Percentiles rank a stretch among this genome's conserved stretches.
phyloP scores from a whole-genome alignment of 2,329 filamentous ascomycete genomes.

The Paraconiothyrium sp. region DNA sequence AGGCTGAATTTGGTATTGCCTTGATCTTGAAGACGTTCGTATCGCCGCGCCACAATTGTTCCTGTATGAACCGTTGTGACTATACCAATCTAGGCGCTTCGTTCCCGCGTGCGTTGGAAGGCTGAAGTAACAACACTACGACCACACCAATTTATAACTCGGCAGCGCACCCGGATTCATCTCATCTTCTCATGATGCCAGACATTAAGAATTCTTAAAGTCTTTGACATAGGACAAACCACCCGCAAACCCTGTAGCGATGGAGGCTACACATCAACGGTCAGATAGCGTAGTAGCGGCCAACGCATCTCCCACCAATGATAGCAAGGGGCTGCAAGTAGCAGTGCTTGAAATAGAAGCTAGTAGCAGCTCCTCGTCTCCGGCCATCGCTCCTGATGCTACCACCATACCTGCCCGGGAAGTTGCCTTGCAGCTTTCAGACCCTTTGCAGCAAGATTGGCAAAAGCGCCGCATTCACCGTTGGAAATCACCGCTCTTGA shows the following conservation, averaged over 20 bases:
- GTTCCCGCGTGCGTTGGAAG: background rate
- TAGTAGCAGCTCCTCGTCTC: background rate
- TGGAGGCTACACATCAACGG: background rate
- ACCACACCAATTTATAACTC: background rate
- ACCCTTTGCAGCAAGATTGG: slow-evolving; percentile 2
- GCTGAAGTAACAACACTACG: background rate
- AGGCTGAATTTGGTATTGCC: background rate
- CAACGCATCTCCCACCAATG: background rate
- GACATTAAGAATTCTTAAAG: background rate
- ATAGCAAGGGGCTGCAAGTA: background rate
- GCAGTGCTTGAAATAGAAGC: background rate
- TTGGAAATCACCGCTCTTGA: slow-evolving; percentile 25
- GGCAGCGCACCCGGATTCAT: background rate
- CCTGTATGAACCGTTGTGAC: background rate
- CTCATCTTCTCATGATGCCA: background rate
- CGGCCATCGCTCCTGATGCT: background rate
- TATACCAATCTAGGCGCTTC: background rate
- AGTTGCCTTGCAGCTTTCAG: background rate
- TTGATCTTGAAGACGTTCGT: background rate
- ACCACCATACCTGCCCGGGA: background rate
- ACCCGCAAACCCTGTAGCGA: background rate
- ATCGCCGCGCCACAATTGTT: background rate
- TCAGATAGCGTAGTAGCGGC: background rate
- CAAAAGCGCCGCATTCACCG: slow-evolving; percentile 11
- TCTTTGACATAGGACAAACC: background rate